Evolutionary conservation across 805 yeast genomes (phyloP).

Genomic region (Yarrowia osloensis): DNA sequence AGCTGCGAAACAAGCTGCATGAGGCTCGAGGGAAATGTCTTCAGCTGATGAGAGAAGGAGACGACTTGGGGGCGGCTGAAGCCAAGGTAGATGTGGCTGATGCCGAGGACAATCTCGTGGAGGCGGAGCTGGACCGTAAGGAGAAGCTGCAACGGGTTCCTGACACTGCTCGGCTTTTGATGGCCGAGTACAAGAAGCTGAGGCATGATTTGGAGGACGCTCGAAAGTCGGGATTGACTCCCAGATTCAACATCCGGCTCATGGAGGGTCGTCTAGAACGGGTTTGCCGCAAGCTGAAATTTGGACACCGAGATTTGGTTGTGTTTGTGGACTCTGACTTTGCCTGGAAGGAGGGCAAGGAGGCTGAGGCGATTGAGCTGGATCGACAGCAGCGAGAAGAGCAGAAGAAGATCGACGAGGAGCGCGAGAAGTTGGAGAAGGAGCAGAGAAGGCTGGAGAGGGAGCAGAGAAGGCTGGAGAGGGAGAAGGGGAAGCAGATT

Average conservation of each 20-base stretch:
- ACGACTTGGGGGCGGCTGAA: not conserved
- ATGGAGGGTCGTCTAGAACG: not conserved
- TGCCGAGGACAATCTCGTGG: not conserved
- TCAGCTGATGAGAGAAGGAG: not conserved
- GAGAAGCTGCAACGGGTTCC: not conserved
- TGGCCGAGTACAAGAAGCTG: not conserved
- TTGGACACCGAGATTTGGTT: not conserved
- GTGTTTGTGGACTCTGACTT: not conserved
- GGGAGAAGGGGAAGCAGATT: too few relatives aligned
- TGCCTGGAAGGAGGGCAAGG: not conserved
- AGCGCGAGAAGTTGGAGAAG: not conserved
- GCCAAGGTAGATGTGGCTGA: not conserved
- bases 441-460: too few relatives aligned
- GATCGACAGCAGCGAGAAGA: not conserved
- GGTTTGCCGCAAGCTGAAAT: not conserved
- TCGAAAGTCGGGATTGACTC: not conserved
- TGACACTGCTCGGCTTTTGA: not conserved
- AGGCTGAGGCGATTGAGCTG: not conserved
- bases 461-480: too few relatives aligned
- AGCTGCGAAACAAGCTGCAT: not conserved
- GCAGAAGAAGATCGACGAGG: too few relatives aligned
- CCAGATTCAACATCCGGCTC: not conserved
- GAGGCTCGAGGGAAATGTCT: not conserved
- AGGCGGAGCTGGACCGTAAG: not conserved
- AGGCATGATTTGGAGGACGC: not conserved